Evolutionary conservation across 352 stramenopile species (phyloP).

Genomic region (Pythium chondricola): DNA sequence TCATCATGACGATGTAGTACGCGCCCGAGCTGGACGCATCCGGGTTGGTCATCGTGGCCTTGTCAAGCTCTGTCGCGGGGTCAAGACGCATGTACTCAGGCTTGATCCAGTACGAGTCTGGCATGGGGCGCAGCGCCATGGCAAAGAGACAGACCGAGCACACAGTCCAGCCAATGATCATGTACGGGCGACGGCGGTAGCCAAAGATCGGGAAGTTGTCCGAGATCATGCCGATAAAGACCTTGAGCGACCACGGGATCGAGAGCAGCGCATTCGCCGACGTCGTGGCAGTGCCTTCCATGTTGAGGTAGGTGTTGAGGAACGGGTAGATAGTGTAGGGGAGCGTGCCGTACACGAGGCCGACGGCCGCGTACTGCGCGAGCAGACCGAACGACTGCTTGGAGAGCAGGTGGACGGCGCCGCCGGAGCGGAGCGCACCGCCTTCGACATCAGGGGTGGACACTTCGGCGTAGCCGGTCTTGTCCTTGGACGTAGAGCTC

Average conservation of each 20-base stretch:
- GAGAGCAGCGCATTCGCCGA: slow-evolving; percentile 21
- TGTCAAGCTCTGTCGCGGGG: slow-evolving; percentile 5
- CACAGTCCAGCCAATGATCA: slow-evolving; percentile 30
- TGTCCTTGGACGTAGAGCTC: slow-evolving; percentile 18
- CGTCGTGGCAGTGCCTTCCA: slow-evolving; percentile 23
- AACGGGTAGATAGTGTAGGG: slow-evolving; percentile 27
- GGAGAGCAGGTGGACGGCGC: slow-evolving; percentile 17
- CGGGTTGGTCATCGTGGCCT: too few species aligned
- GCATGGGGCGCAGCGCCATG: slow-evolving; percentile 24
- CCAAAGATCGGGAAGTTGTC: slow-evolving; percentile 35
- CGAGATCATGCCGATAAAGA: slow-evolving; percentile 33
- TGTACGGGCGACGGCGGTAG: slow-evolving; percentile 34
- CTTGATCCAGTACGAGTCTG: slow-evolving; percentile 20
- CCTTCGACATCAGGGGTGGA: slow-evolving; percentile 4
- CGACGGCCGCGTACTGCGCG: slow-evolving; percentile 25
- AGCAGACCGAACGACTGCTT: slow-evolving; percentile 24
- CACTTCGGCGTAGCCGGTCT: slow-evolving; percentile 1
- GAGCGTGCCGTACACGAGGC: slow-evolving; percentile 26
- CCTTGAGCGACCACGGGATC: slow-evolving; percentile 35
- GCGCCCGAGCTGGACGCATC: slow-evolving; percentile 12
- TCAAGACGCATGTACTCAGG: slow-evolving; percentile 8
- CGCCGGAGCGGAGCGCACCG: slow-evolving; percentile 19
- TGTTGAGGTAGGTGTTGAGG: slow-evolving; percentile 26
- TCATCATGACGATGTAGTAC: slow-evolving; percentile 28
- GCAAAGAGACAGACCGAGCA: slow-evolving; percentile 15